Evolutionary conservation across 257 asterid species (phyloP), one percentile per base, ranked within the genome.

Genomic region (Jacaranda copaia): DNA sequence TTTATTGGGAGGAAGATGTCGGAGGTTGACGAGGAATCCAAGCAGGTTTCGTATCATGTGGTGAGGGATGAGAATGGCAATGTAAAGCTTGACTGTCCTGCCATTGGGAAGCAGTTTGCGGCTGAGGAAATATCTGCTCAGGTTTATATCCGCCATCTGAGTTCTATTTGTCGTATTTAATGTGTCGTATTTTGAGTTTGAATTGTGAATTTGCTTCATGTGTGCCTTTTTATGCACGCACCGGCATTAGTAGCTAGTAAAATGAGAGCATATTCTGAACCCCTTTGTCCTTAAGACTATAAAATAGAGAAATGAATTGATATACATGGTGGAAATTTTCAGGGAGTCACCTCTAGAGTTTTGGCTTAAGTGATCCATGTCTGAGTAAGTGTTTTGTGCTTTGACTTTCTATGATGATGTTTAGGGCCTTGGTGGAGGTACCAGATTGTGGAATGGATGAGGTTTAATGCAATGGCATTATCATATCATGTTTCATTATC

Each of bases 121-220:
- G 97, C 98, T 60, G 98, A 93, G 88, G 98, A 93, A 80, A 93
- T 93, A 57, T 93, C 98, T 0, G 98, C 98, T 8, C 98, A 93
- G 97, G 98, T 93, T 65, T 75, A 25, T 42, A 8, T 38, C 48
- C n/a, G 11, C 25, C 25, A 9, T 32, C 5, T 81, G 9, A 55
- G 25, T 56, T 46, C 45, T 9, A 48, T 7, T 32, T 20, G 38
- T 59, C 14, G 61, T 5, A 6, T 64, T 39, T 64, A n/a, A n/a
- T n/a, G n/a, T 12, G 6, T 3, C 5, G 16, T 5, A 6, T 64
- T 39, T 64, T 42, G 32, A 10, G 38, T n/a, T 12, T 73, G 57
- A 73, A 59, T 12, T 40, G 56, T 57, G 3, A 58, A 12, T 42
- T 42, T 16, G 18, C 8, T 52, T 39, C 62, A 5, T 63, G 13